Percentiles rank a stretch among this genome's conserved stretches.
Conservation (phyloP, 306 rosid genomes). For the Pterocarpus santalinus region DNA sequence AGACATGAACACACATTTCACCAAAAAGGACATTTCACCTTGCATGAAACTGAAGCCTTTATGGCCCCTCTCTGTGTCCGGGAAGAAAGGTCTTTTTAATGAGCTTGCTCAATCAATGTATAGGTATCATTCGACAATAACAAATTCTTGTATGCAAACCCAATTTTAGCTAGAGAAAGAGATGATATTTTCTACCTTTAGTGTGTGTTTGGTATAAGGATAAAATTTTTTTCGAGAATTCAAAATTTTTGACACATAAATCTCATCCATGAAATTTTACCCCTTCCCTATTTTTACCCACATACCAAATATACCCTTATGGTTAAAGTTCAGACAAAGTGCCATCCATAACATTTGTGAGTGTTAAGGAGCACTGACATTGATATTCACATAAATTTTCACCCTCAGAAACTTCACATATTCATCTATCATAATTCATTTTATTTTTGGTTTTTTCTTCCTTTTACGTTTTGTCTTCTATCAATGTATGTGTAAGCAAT, state of each 20-base stretch:
- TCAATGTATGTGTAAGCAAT: too few species aligned
- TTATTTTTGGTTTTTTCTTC: neutral
- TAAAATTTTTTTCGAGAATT: too few species aligned
- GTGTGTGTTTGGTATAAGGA: too few species aligned
- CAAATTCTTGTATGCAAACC: neutral
- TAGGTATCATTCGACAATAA: neutral
- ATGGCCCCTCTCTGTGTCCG: neutral
- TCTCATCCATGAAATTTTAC: too few species aligned
- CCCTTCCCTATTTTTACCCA: too few species aligned
- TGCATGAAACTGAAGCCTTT: conserved; percentile 5
- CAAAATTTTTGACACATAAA: too few species aligned
- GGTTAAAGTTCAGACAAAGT: neutral
- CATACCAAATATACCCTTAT: neutral
- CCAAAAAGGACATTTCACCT: neutral
- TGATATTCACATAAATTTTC: neutral
- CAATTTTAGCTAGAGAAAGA: too few species aligned
- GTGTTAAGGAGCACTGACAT: neutral
- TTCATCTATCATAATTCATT: neutral
- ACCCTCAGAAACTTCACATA: neutral
- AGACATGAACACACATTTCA: neutral
- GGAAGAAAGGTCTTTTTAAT: neutral
- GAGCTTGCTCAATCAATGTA: neutral
- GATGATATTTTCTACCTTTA: neutral
- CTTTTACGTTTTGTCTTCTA: too few species aligned
- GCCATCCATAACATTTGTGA: neutral